Base-by-base conservation (phyloP, 306 rosid genomes). In the Malus sylvestris region DNA sequence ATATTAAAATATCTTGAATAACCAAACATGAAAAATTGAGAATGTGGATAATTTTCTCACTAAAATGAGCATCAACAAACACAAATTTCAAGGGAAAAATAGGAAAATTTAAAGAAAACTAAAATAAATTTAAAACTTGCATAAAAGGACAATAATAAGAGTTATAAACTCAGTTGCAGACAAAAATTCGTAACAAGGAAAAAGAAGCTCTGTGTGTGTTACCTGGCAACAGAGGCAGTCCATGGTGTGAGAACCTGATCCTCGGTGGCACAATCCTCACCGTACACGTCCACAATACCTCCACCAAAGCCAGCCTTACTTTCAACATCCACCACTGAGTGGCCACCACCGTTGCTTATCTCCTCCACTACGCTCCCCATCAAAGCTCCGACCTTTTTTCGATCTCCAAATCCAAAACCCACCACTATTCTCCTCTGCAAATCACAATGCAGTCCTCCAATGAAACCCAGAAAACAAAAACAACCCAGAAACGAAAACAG, bases 171-270 rank as follows among this genome's bases (percentile, higher is more conserved):
- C 20, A 5, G 9, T 51, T 51, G 55, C 20, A 16, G 20, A 51
- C 55, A 51, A 51, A 15, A 51, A 51, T 51, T 51, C 51, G 25
- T 59, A 20, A 40, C 3, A 25, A 4, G 18, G 27, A 13, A 10
- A 45, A 23, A 67, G 12, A n/a, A 73, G 20, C 64, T 58, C 15
- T 29, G 19, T 27, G 18, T 38, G 44, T 68, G 78, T 81, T 45
- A 92, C 97, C 97, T 93, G 12, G 97, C 87, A 62, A 89, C 94
- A 2, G 96, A 90, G 85, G 85, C 83, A 74, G 82, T 80, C 96
- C 96, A 90, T n/a, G 97, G 97, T 27, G 97, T 90, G 81, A 93
- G 84, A 83, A 87, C 90, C 81, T 93, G 96, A 57, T 87, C 96
- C 79, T 86, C 94, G 0, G 97, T 87, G 83, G 91, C 93, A 60